Evolutionary conservation across 257 asterid species (phyloP).

Genomic region (Fraxinus quadrangulata): DNA sequence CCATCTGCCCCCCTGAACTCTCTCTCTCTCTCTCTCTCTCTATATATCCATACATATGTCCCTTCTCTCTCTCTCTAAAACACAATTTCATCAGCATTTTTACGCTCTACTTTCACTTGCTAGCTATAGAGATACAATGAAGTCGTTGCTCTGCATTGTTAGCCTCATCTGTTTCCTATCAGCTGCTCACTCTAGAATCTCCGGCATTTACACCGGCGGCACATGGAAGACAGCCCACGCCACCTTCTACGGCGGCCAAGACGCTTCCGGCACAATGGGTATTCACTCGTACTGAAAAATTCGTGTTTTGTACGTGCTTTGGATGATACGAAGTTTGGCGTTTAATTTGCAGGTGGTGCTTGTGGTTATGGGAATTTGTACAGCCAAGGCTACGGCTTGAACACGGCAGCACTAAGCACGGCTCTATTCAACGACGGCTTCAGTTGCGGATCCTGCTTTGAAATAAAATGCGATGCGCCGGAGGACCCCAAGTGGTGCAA

Average conservation of each 20-base stretch:
- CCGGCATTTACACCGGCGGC: slow-evolving; percentile 41
- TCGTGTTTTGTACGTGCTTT: too few species aligned
- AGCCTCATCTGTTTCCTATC: slow-evolving; percentile 26
- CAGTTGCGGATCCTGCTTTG: slow-evolving; percentile 54
- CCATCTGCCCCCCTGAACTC: too few species aligned
- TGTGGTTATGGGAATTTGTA: slow-evolving; percentile 54
- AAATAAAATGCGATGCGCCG: slow-evolving; percentile 47
- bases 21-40: too few species aligned
- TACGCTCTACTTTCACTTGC: slow-evolving; percentile 24
- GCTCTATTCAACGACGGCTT: slow-evolving; percentile 51
- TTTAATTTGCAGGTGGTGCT: slow-evolving; percentile 41
- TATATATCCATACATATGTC: too few species aligned
- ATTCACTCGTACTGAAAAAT: neutral
- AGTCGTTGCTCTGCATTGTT: slow-evolving; percentile 29
- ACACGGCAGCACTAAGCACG: slow-evolving; percentile 55
- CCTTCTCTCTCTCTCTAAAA: slow-evolving; percentile 14
- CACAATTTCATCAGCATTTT: neutral
- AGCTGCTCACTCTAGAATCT: slow-evolving; percentile 32
- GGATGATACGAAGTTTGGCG: too few species aligned
- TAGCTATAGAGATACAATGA: slow-evolving; percentile 7
- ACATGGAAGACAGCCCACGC: slow-evolving; percentile 52
- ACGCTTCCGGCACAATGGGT: slow-evolving; percentile 68
- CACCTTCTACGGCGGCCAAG: slow-evolving; percentile 59
- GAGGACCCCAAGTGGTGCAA: slow-evolving; percentile 45
- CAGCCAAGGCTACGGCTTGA: slow-evolving; percentile 52